phyloP scores from a whole-genome alignment of 1,139 yeast species.

The Saccharomycopsis hybrid region DNA sequence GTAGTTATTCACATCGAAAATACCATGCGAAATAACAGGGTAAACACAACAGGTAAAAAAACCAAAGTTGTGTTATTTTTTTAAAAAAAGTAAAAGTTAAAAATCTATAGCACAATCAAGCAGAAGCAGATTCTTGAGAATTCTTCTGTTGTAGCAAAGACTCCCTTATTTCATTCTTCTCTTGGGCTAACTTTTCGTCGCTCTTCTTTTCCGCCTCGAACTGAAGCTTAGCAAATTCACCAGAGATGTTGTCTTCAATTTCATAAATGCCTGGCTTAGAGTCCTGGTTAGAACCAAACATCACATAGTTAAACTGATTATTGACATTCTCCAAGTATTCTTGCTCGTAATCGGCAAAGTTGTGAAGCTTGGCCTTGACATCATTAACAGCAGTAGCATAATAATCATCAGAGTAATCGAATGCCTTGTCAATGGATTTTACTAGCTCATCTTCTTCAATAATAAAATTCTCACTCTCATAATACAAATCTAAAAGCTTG shows the following conservation, averaged over 20 bases:
- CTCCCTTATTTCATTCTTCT: no score
- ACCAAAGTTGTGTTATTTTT: no score
- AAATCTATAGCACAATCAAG: no score
- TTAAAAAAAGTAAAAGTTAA: no score
- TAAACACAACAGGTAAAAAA: no score
- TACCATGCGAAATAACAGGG: no score
- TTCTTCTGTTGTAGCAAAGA: no score
- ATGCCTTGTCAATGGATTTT: constrained; percentile 49
- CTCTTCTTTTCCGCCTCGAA: constrained; percentile 6
- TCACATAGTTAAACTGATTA: constrained; percentile 13
- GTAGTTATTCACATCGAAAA: no score
- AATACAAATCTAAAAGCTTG: constrained; percentile 62
- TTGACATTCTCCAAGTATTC: constrained; percentile 9
- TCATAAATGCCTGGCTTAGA: constrained; percentile 17
- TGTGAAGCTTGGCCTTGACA: constrained; percentile 4
- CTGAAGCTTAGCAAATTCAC: constrained; percentile 12
- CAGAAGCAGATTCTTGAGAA: no score
- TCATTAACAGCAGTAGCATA: constrained; percentile 2
- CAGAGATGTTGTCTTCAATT: constrained; percentile 18
- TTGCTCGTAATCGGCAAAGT: constrained; percentile 6
- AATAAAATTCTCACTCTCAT: constrained; percentile 59
- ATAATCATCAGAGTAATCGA: constrained; percentile 33
- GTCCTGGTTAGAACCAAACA: constrained; percentile 15
- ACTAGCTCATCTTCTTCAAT: constrained; percentile 60
- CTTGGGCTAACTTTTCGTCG: no score